Conservation (phyloP, 129 eudicot genomes). For the Sambucus nigra region DNA sequence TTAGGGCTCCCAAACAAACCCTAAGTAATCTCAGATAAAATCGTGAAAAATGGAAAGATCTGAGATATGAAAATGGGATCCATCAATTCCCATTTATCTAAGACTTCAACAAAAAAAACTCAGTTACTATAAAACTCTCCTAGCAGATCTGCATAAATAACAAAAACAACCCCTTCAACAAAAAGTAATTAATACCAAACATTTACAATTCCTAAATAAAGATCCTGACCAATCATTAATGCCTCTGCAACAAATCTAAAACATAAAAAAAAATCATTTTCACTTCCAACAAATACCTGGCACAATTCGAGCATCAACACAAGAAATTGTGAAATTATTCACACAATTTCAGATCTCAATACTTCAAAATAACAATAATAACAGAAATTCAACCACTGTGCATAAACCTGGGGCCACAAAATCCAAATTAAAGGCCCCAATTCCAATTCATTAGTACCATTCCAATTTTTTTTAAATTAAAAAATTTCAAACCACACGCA, state of each 20-base stretch:
- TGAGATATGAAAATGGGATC: neutral
- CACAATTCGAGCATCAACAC: neutral
- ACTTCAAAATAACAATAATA: neutral
- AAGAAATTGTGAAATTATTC: neutral
- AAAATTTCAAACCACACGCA: no score
- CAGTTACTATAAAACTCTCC: neutral
- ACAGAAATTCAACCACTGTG: neutral
- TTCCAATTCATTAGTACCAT: neutral
- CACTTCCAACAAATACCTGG: neutral
- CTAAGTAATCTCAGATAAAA: neutral
- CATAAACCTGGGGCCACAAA: neutral
- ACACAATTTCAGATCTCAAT: slow-evolving; percentile 5
- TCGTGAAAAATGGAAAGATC: neutral
- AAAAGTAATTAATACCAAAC: neutral
- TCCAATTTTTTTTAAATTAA: no score
- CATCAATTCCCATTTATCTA: neutral
- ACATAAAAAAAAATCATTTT: neutral
- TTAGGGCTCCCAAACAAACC: neutral
- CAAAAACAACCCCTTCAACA: neutral
- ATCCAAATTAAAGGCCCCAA: neutral
- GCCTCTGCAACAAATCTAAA: neutral
- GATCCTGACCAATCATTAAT: neutral
- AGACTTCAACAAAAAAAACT: no score
- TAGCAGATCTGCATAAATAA: neutral
- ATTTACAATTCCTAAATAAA: neutral